These are phyloP conservation scores for Phialocephala subalpina DNA, from an alignment of 2,329 filamentous ascomycete species.

Conservation along the genomic window DNA sequence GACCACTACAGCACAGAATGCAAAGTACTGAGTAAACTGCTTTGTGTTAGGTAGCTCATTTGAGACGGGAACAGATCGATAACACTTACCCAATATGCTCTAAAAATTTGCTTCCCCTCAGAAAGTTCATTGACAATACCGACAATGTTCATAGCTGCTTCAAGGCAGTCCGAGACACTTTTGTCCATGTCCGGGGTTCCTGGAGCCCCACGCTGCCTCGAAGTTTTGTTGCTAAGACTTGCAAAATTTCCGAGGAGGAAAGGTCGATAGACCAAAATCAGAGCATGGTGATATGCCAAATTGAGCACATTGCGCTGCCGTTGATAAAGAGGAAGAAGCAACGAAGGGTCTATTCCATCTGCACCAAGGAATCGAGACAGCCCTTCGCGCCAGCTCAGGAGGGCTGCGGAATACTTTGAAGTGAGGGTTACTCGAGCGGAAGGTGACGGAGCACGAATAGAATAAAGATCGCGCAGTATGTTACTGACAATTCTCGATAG, in stretches of 20 bases:
- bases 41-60: neutral
- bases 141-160: constrained; percentile 50
- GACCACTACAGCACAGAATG: constrained; percentile 53
- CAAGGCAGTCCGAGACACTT: constrained; percentile 46
- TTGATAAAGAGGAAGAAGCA: constrained; percentile 57
- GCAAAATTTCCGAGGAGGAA: constrained; percentile 44
- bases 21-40: constrained; percentile 52
- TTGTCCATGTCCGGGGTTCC: constrained; percentile 32
- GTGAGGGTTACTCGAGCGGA: constrained; percentile 47
- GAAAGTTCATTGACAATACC: constrained; percentile 50
- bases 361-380: constrained; percentile 53
- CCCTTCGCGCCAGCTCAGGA: constrained; percentile 54
- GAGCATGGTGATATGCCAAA: constrained; percentile 46
- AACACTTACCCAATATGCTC: constrained; percentile 50
- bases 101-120: constrained; percentile 47
- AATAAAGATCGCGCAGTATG: constrained; percentile 54
- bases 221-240: constrained; percentile 30
- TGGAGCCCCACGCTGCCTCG: constrained; percentile 20
- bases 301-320: constrained; percentile 49
- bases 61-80: neutral
- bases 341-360: constrained; percentile 50
- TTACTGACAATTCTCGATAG: constrained; percentile 53
- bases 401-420: constrained; percentile 50
- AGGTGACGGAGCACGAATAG: constrained; percentile 43
- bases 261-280: constrained; percentile 45